phyloP scores from a whole-genome alignment of 306 rosid genomes.

The Mimosa bimucronata region DNA sequence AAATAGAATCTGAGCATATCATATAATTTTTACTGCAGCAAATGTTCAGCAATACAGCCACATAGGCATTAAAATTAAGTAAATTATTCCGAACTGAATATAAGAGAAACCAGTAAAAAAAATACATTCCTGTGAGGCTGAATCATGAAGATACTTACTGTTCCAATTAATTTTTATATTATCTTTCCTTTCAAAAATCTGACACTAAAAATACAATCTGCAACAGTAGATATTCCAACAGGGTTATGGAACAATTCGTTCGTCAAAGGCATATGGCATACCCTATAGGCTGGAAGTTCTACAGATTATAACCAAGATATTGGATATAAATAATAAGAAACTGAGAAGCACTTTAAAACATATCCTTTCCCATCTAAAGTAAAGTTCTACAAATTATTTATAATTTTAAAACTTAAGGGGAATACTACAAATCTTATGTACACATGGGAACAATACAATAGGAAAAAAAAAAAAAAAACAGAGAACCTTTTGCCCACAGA shows the following conservation, averaged over 20 bases:
- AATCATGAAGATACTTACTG: not conserved
- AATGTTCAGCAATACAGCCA: not conserved
- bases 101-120: not conserved
- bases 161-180: not conserved
- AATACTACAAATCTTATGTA: not conserved
- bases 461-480: not conserved
- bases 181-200: not conserved
- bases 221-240: not conserved
- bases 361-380: not conserved
- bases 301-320: slow-evolving; percentile 3
- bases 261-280: slow-evolving; percentile 20
- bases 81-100: not conserved
- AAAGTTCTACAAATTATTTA: not conserved
- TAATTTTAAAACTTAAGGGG: not conserved
- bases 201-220: not conserved
- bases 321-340: slow-evolving; percentile 15
- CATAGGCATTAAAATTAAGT: not conserved
- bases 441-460: not conserved
- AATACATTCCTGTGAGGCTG: not conserved
- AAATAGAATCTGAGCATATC: slow-evolving; percentile 37
- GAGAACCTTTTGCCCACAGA: not conserved
- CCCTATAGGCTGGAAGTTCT: not conserved
- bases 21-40: not conserved
- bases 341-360: not conserved
- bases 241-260: not conserved